phyloP scores from a whole-genome alignment of 2,329 filamentous ascomycete species.

The Furcasterigmium furcatum region DNA sequence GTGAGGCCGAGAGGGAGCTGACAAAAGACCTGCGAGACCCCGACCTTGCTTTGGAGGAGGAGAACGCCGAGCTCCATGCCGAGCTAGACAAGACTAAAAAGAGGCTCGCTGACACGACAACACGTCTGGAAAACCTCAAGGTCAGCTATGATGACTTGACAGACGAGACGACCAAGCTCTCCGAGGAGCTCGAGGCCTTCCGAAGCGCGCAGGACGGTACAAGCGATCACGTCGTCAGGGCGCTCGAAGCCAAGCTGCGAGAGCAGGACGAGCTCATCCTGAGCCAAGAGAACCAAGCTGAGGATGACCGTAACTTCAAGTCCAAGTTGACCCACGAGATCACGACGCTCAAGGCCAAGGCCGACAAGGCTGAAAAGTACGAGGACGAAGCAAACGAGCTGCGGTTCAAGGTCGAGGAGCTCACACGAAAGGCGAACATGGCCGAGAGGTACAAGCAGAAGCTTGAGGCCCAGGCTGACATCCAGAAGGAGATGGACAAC shows the following conservation, averaged over 20 bases:
- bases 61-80: slow-evolving; percentile 45
- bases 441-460: slow-evolving; percentile 62
- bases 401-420: slow-evolving; percentile 53
- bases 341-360: slow-evolving; percentile 39
- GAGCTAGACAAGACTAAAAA: slow-evolving; percentile 53
- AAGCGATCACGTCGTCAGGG: slow-evolving; percentile 48
- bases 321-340: slow-evolving; percentile 46
- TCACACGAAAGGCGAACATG: slow-evolving; percentile 60
- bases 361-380: slow-evolving; percentile 46
- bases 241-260: slow-evolving; percentile 54
- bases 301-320: slow-evolving; percentile 45
- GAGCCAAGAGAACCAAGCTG: slow-evolving; percentile 63
- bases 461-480: slow-evolving; percentile 51
- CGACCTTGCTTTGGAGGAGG: slow-evolving; percentile 54
- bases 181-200: slow-evolving; percentile 48
- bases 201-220: slow-evolving; percentile 48
- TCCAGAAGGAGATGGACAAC: slow-evolving; percentile 53
- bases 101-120: slow-evolving; percentile 55
- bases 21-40: slow-evolving; percentile 45
- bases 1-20: slow-evolving; percentile 32
- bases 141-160: slow-evolving; percentile 64
- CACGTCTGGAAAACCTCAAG: slow-evolving; percentile 57
- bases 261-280: slow-evolving; percentile 72
- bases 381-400: slow-evolving; percentile 59
- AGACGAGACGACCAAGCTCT: slow-evolving; percentile 56